phyloP scores from a whole-genome alignment of 495 filamentous ascomycete genomes.

The Cercophora newfieldiana region DNA sequence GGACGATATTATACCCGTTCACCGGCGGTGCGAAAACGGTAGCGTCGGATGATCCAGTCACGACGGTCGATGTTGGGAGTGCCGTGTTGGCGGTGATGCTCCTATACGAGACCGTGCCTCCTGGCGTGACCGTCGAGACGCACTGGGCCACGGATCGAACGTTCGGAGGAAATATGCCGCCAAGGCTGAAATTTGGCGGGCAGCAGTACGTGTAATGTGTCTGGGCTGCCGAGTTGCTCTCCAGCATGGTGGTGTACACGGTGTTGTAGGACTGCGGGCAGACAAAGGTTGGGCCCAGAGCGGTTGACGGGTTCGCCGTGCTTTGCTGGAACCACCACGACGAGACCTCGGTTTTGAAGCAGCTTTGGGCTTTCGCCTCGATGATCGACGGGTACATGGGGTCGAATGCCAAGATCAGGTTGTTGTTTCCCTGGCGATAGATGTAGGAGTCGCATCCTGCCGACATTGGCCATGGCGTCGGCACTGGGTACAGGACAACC shows the following conservation, averaged over 20 bases:
- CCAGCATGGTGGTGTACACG: background rate
- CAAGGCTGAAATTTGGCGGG: background rate
- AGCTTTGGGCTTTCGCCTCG: background rate
- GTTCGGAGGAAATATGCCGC: background rate
- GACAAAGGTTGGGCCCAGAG: slow-evolving; percentile 5
- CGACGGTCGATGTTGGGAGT: background rate
- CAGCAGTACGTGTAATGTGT: slow-evolving; percentile 4
- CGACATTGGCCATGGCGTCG: slow-evolving; percentile 3
- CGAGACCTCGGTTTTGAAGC: background rate
- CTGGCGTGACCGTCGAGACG: background rate
- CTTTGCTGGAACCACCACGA: background rate
- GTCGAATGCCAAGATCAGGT: background rate
- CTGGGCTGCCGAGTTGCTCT: background rate
- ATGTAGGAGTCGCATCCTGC: background rate
- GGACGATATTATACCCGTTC: background rate
- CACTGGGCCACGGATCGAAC: background rate
- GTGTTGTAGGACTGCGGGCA: background rate
- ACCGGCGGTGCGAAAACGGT: background rate
- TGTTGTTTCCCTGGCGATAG: background rate
- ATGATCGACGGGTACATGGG: background rate
- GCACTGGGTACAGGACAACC: slow-evolving; percentile 1
- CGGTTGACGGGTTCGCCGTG: background rate
- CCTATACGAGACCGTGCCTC: background rate
- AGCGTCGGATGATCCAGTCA: background rate
- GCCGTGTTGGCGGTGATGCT: background rate